A percentile compares a stretch with the other conserved stretches of the same genome.
phyloP scores from a whole-genome alignment of 2,329 filamentous ascomycete species.

The Akanthomyces dipterigenus region DNA sequence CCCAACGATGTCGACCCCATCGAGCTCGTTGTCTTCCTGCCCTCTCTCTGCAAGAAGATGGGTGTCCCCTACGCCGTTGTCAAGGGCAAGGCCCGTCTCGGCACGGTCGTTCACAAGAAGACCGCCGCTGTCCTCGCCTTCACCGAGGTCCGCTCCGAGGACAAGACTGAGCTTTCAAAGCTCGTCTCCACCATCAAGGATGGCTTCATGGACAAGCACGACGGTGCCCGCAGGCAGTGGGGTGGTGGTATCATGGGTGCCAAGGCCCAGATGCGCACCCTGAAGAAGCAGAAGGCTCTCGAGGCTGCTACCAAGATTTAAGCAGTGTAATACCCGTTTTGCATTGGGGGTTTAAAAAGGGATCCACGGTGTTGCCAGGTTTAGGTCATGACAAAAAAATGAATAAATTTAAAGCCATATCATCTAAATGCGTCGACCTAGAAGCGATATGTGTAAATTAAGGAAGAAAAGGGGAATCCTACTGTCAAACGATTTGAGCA shows the following conservation, averaged over 20 bases:
- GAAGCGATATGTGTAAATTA: no score
- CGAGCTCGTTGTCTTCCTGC: constrained; percentile 98
- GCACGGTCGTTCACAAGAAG: constrained; percentile 99
- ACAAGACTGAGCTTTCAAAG: constrained; percentile 98
- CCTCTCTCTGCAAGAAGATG: constrained; percentile 99
- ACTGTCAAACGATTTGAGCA: no score
- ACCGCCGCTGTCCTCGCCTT: constrained; percentile 93
- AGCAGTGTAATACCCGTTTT: constrained; percentile 32
- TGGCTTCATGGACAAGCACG: constrained; percentile 92
- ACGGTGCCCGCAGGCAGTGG: constrained; percentile 88
- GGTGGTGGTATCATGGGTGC: constrained; percentile 98
- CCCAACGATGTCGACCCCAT: constrained; percentile 99
- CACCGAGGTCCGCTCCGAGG: constrained; percentile 94
- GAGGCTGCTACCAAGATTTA: constrained; percentile 98
- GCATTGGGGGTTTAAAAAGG: constrained; percentile 30
- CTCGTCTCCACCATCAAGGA: constrained; percentile 95
- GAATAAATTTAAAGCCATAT: constrained; percentile 31
- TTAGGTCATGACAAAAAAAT: constrained; percentile 34
- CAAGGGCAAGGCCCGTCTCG: constrained; percentile 99
- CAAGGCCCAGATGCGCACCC: constrained; percentile 74
- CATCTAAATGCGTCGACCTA: neutral
- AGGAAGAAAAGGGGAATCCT: no score
- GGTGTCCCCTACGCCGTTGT: constrained; percentile 98
- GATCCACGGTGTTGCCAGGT: constrained; percentile 34
- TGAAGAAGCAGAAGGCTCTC: constrained; percentile 90